Base-by-base conservation (phyloP, 345 rosid species). In the Dimocarpus longan region DNA sequence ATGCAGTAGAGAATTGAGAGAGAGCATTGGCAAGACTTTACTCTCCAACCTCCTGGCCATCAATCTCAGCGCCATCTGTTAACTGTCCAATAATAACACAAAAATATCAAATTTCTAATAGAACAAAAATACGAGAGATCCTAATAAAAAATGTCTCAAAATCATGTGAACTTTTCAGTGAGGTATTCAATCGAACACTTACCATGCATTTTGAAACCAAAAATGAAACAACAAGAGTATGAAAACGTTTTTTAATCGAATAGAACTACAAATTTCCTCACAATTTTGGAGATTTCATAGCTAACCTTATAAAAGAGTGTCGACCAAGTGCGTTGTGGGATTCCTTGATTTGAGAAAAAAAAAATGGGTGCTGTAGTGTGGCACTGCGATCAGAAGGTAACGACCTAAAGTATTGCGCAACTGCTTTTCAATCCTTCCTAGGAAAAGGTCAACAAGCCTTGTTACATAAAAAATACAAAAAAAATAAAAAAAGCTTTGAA, bases 1-100 rank as follows among this genome's bases (percentile, higher is more conserved):
- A 84, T 95, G 98, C 60, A 94, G 88, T 9, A 80, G 79, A 74
- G 88, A 83, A 73, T 81, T 28, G 28, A 79, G 83, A 74, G 78
- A 83, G 50, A 83, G 79, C 67, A 71, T 68, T 28, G 73, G 80
- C 16, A 77, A 80, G 54, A 83, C 2, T 75, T 68, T 80, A 78
- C 76, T 78, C 74, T 83, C 83, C 19, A 89, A 62, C 77, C 75
- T 87, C 83, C 71, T 84, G 16, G 80, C 77, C 62, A 76, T 22
- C 73, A 68, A 73, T 68, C 87, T 75, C 73, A 89, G 65, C 56
- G 89, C 89, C 92, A 87, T 89, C 80, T 81, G 21, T 28, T 37
- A 50, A 76, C 64, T 11, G 72, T 37, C 71, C n/a, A 76, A 48
- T 15, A 12, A 15, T 39, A 46, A 46, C 52, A 46, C 52, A 46